Base-by-base conservation (phyloP, 2,329 filamentous ascomycete species). In the Cordyceps javanica region DNA sequence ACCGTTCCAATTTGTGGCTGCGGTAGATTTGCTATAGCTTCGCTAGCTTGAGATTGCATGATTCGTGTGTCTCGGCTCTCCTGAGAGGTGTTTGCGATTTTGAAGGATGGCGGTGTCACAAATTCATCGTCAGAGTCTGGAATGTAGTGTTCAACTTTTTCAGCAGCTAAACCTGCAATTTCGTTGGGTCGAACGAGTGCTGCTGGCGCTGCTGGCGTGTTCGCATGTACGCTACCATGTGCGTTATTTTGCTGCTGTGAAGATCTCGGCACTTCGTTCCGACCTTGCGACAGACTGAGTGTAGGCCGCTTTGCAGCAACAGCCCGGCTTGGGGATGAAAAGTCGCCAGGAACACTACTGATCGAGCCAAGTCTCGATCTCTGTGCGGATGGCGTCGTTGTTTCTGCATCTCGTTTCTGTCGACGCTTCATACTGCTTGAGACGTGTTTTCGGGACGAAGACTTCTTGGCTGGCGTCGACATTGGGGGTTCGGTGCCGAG, bases 81-180 rank as follows among this genome's bases (percentile, higher is more conserved):
- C 10, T 41, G 41, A 26, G 55, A 46, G n/a, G 5, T 59, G 9
- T 39, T 21, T 65, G 70, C 64, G 56, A 66, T 59, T 64, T 78
- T 67, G 38, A 67, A 69, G 10, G 68, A 69, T 9, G 69, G 71
- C 13, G 77, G 73, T 5, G 75, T 75, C 6, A 78, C 63, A 42
- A 77, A 78, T 44, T 83, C 81, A 44, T 83, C 81, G 45, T 84
- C 82, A 0, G 82, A 85, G 62, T 85, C 82, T 53, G 78, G 73
- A 41, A 84, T 77, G 7, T 82, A 67, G 34, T 72, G 69, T 30
- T 73, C 69, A 55, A 44, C 38, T 16, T 5, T 36, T 5, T 34
- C 38, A 42, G 19, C 9, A 2, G 14, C 25, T n/a, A 25, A 11
- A 36, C 14, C 19, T 14, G 21, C 26, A 26, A 10, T 25, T n/a